Conservation (phyloP, 2,329 filamentous ascomycete genomes). For the Fusarium lateritium region DNA sequence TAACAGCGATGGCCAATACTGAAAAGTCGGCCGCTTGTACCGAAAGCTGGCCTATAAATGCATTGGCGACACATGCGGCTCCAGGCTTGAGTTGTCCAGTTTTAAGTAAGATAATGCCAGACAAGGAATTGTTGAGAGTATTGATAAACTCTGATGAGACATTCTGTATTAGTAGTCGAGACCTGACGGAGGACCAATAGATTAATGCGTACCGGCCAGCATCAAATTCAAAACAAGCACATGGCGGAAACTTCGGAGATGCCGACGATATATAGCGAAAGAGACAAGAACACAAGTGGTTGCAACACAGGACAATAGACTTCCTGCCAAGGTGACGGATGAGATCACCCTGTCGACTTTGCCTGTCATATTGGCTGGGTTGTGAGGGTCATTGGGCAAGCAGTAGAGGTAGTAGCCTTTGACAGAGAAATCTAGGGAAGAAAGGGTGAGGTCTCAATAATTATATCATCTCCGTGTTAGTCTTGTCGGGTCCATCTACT, state of each 20-base stretch:
- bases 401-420: constrained; percentile 3
- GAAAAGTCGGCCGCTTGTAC: constrained; percentile 47
- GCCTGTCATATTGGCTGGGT: constrained; percentile 23
- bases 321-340: constrained; percentile 45
- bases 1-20: constrained; percentile 45
- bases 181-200: neutral
- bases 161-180: neutral
- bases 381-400: neutral
- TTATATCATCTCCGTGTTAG: constrained; percentile 7
- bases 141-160: constrained; percentile 40
- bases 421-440: neutral
- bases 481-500: constrained; percentile 5
- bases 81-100: constrained; percentile 26
- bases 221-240: constrained; percentile 44
- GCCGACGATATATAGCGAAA: constrained; percentile 41
- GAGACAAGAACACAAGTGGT: constrained; percentile 43
- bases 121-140: constrained; percentile 45
- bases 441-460: constrained; percentile 1
- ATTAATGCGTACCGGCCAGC: constrained; percentile 37
- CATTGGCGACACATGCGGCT: constrained; percentile 38
- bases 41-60: constrained; percentile 42
- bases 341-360: constrained; percentile 40
- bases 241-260: constrained; percentile 45
- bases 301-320: constrained; percentile 39
- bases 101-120: constrained; percentile 38